Conservation (phyloP, 495 filamentous ascomycete genomes). For the Talaromyces proteolyticus region DNA sequence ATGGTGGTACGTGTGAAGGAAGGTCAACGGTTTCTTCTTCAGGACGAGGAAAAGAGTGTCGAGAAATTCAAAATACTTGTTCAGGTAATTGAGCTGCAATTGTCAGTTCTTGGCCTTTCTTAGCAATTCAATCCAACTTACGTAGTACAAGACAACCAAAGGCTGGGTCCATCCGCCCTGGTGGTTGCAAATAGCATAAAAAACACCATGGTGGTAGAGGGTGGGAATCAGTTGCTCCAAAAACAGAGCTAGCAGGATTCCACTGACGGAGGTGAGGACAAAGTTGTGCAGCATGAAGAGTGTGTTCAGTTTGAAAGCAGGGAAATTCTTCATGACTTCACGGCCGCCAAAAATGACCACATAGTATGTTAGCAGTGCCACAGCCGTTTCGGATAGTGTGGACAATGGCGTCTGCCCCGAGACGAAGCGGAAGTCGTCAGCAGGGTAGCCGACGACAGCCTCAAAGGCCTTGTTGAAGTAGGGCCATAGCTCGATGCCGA, state of each 20-base stretch:
- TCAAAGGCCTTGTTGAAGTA: constrained; percentile 84
- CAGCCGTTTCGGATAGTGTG: constrained; percentile 35
- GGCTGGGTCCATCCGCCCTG: constrained; percentile 63
- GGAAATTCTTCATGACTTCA: constrained; percentile 57
- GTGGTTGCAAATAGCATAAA: constrained; percentile 59
- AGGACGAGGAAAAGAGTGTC: constrained; percentile 68
- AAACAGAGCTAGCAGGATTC: constrained; percentile 55
- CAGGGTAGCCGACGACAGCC: constrained; percentile 53
- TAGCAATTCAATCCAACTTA: too few relatives aligned
- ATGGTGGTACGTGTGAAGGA: constrained; percentile 73
- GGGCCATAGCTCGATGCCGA: constrained; percentile 90
- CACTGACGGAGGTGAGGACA: constrained; percentile 56
- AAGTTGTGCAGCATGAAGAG: constrained; percentile 71
- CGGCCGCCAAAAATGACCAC: constrained; percentile 58
- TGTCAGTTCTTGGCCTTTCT: constrained; percentile 16
- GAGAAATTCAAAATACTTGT: constrained; percentile 64
- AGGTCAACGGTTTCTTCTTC: constrained; percentile 74
- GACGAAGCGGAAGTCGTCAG: constrained; percentile 45
- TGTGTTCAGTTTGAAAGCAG: constrained; percentile 53
- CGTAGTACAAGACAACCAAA: constrained; percentile 63
- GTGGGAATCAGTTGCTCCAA: constrained; percentile 60
- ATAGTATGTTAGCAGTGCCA: constrained; percentile 44
- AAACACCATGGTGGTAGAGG: constrained; percentile 51
- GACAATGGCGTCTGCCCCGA: constrained; percentile 42
- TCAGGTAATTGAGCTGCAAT: constrained; percentile 62